Percentiles rank a stretch among this genome's conserved stretches.
Evolutionary conservation across 805 yeast genomes (phyloP).

Genomic region (Sungouiella thailandica): DNA sequence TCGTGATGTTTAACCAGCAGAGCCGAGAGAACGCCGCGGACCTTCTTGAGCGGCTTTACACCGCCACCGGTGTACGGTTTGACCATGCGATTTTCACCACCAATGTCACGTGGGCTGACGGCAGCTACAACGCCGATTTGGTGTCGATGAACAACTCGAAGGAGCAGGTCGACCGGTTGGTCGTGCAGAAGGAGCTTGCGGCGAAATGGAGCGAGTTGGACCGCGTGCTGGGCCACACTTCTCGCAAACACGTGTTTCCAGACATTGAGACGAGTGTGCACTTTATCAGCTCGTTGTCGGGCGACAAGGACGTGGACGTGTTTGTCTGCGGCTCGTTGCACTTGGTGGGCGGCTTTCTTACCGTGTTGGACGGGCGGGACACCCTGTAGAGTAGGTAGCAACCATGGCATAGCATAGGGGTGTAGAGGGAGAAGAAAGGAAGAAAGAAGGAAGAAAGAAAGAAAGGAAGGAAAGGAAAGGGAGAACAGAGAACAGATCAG

Average conservation of each 20-base stretch:
- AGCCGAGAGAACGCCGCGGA: conserved; percentile 73
- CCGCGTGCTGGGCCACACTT: conserved; percentile 16
- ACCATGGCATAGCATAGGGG: too few relatives aligned
- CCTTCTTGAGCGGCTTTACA: conserved; percentile 51
- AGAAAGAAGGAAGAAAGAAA: too few relatives aligned
- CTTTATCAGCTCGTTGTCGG: conserved; percentile 44
- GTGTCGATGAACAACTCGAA: conserved; percentile 81
- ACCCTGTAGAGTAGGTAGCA: too few relatives aligned
- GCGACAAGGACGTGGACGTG: conserved; percentile 48
- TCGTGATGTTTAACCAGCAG: conserved; percentile 89
- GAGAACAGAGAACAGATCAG: too few relatives aligned
- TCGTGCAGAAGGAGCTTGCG: conserved; percentile 73
- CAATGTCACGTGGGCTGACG: conserved; percentile 85
- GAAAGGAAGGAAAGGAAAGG: neutral
- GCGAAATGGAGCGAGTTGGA: conserved; percentile 62
- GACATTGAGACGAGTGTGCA: conserved; percentile 73
- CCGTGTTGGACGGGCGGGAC: conserved; percentile 70
- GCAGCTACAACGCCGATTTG: conserved; percentile 73
- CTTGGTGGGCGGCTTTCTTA: conserved; percentile 88
- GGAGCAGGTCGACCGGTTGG: conserved; percentile 71
- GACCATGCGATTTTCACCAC: conserved; percentile 84
- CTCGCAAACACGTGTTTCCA: conserved; percentile 51
- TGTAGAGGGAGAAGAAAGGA: too few relatives aligned
- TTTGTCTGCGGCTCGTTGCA: conserved; percentile 94
- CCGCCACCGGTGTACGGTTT: conserved; percentile 42